phyloP scores from a whole-genome alignment of 106 monocot species.

The Phalaenopsis aphrodite region DNA sequence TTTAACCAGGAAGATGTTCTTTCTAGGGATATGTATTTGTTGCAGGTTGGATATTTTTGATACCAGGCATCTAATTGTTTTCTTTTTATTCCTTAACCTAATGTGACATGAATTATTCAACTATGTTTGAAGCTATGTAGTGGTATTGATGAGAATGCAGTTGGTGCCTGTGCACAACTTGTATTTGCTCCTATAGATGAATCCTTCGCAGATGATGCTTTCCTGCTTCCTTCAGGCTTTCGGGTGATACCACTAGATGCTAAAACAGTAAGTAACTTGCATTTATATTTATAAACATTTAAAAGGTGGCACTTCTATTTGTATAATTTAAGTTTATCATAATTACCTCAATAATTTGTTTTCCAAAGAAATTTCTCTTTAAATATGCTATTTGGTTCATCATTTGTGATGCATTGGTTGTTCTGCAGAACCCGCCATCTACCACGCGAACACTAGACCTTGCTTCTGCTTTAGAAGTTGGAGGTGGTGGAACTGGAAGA shows the following conservation, averaged over 20 bases:
- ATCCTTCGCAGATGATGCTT: slow-evolving; percentile 80
- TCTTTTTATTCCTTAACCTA: not conserved
- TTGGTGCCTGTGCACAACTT: slow-evolving; percentile 65
- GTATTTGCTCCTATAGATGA: slow-evolving; percentile 92
- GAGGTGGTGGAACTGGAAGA: slow-evolving; percentile 26
- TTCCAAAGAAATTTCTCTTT: not conserved
- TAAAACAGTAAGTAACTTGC: slow-evolving; percentile 36
- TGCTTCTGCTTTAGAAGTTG: slow-evolving; percentile 69
- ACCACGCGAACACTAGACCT: slow-evolving; percentile 58
- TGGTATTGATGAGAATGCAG: slow-evolving; percentile 64
- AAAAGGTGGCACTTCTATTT: not conserved
- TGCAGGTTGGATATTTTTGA: slow-evolving; percentile 44
- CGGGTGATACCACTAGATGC: slow-evolving; percentile 72
- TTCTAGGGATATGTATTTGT: slow-evolving; percentile 57
- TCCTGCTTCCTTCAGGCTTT: slow-evolving; percentile 71
- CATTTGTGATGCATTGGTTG: not conserved
- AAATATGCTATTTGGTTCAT: not conserved
- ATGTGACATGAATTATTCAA: not conserved
- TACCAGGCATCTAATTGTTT: not conserved
- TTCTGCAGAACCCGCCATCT: slow-evolving; percentile 36
- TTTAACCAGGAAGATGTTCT: slow-evolving; percentile 52
- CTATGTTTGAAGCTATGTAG: slow-evolving; percentile 51
- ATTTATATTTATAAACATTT: not conserved
- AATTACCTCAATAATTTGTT: not conserved
- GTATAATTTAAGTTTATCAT: not conserved